Evolutionary conservation across 1,139 yeast species (phyloP).

Genomic region (Sugiyamaella pinicola): DNA sequence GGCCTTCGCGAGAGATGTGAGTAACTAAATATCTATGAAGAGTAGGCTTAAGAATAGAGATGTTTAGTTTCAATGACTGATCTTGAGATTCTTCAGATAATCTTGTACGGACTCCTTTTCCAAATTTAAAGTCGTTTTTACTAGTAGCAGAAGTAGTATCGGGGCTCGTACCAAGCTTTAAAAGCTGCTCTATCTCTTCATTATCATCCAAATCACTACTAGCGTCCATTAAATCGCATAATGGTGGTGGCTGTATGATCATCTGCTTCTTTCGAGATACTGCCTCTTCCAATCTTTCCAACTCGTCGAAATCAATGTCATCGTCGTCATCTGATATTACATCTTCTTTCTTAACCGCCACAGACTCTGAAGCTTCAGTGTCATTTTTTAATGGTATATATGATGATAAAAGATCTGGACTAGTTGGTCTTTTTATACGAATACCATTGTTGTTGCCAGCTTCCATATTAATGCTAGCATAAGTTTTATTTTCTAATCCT

Average conservation of each 20-base stretch:
- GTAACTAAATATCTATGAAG: conserved; percentile 26
- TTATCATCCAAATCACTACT: neutral
- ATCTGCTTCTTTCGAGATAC: conserved; percentile 8
- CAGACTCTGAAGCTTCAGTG: neutral
- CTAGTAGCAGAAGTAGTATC: neutral
- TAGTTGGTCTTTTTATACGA: no score
- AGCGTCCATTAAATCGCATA: neutral
- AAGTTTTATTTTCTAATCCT: neutral
- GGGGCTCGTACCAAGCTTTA: neutral
- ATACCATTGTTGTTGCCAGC: no score
- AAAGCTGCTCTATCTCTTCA: conserved; percentile 6
- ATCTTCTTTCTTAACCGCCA: neutral
- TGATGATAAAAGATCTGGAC: no score
- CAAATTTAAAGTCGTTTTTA: conserved; percentile 20
- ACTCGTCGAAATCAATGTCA: conserved; percentile 9
- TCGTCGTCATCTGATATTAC: conserved; percentile 1
- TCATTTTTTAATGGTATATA: no score
- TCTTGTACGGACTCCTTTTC: conserved; percentile 20
- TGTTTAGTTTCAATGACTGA: conserved; percentile 23
- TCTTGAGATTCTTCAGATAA: conserved; percentile 17
- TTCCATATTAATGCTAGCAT: no score
- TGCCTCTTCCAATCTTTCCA: conserved; percentile 13
- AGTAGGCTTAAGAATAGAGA: conserved; percentile 24
- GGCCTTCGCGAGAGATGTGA: conserved; percentile 8
- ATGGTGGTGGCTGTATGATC: neutral